These are phyloP conservation scores for Ophiosphaerella narmari DNA, from an alignment of 2,329 filamentous ascomycete species.

Conservation along the genomic window DNA sequence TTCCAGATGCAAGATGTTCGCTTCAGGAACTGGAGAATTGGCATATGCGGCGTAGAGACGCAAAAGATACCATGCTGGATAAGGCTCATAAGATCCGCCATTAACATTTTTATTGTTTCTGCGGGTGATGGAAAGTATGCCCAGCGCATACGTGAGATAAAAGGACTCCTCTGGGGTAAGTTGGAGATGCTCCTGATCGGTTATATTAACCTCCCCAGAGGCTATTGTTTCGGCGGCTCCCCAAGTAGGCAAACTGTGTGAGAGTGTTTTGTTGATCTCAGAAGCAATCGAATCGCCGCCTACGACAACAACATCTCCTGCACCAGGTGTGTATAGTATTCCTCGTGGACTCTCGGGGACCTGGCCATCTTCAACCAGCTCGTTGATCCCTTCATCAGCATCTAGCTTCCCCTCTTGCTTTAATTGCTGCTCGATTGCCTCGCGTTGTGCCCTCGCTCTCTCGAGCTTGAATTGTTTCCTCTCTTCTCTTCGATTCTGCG, in stretches of 20 bases:
- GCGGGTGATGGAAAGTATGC: slow-evolving; percentile 70
- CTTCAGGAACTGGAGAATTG: slow-evolving; percentile 58
- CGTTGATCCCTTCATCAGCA: slow-evolving; percentile 30
- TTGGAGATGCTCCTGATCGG: slow-evolving; percentile 81
- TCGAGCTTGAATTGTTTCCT: slow-evolving; percentile 87
- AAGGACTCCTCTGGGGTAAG: slow-evolving; percentile 89
- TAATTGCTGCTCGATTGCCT: slow-evolving; percentile 76
- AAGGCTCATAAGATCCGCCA: slow-evolving; percentile 57
- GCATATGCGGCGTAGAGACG: slow-evolving; percentile 70
- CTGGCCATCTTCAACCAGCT: slow-evolving; percentile 32
- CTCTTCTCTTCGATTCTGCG: slow-evolving; percentile 75
- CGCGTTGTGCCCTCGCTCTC: slow-evolving; percentile 82
- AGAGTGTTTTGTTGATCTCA: slow-evolving; percentile 16
- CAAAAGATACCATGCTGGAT: slow-evolving; percentile 32
- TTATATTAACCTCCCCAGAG: slow-evolving; percentile 18
- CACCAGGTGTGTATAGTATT: slow-evolving; percentile 19
- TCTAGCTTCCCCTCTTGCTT: slow-evolving; percentile 56
- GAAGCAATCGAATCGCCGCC: slow-evolving; percentile 13
- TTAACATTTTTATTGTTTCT: slow-evolving; percentile 37
- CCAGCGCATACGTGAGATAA: slow-evolving; percentile 82
- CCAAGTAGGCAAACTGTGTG: slow-evolving; percentile 7
- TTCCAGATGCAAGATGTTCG: slow-evolving; percentile 9
- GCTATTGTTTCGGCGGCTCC: slow-evolving; percentile 8
- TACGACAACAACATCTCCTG: slow-evolving; percentile 14
- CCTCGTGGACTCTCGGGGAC: slow-evolving; percentile 25